Conservation (phyloP, 257 asterid species). For the Nemophila menziesii region DNA sequence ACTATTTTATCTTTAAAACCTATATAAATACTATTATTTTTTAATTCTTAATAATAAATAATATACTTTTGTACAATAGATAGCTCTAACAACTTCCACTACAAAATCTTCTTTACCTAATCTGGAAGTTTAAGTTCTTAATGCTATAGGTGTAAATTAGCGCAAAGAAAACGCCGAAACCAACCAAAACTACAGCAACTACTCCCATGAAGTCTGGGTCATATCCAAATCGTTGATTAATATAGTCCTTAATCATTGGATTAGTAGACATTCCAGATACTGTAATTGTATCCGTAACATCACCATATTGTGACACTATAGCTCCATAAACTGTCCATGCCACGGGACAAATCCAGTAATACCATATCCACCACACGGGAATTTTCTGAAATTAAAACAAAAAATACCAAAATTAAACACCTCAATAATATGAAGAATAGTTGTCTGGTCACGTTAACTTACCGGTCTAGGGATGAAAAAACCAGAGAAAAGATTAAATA, state of each 20-base stretch:
- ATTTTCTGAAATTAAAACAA: neutral
- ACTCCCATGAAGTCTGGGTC: slow-evolving; percentile 28
- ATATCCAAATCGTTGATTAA: slow-evolving; percentile 60
- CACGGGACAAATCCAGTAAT: slow-evolving; percentile 71
- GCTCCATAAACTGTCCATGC: slow-evolving; percentile 79
- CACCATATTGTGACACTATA: slow-evolving; percentile 69
- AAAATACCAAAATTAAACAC: neutral
- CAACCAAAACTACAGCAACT: slow-evolving; percentile 29
- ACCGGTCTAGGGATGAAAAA: slow-evolving; percentile 57
- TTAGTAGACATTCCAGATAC: slow-evolving; percentile 27
- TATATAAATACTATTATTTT: no score
- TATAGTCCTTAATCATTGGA: slow-evolving; percentile 40
- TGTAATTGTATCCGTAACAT: slow-evolving; percentile 26
- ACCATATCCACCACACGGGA: slow-evolving; percentile 59
- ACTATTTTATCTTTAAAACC: no score
- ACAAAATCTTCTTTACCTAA: slow-evolving; percentile 14
- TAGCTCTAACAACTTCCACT: no score
- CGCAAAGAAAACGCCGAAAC: slow-evolving; percentile 35
- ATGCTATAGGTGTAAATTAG: slow-evolving; percentile 39
- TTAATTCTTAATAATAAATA: no score
- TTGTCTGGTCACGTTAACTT: slow-evolving; percentile 10
- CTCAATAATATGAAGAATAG: neutral
- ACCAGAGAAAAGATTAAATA: slow-evolving; percentile 54
- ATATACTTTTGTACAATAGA: no score
- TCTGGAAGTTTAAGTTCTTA: slow-evolving; percentile 41